A percentile compares a stretch with the other conserved stretches of the same genome.
phyloP scores from a whole-genome alignment of 306 rosid genomes.

The Prosopis cineraria region DNA sequence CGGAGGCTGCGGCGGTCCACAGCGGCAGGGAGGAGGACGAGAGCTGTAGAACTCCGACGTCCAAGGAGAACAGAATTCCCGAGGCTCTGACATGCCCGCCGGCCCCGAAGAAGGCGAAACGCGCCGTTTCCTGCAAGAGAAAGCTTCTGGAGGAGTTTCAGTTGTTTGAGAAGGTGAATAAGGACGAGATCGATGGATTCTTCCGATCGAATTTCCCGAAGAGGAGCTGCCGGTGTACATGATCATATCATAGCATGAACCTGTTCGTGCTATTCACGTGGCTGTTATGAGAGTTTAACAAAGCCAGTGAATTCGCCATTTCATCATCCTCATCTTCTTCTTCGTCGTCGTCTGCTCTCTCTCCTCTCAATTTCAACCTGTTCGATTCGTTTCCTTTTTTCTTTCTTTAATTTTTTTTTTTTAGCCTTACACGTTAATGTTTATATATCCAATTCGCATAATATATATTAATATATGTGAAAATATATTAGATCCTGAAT shows the following conservation, averaged over 20 bases:
- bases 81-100: conserved; percentile 24
- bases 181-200: conserved; percentile 32
- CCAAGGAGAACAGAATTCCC: conserved; percentile 30
- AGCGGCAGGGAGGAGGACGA: not conserved
- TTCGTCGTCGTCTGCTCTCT: not conserved
- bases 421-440: not conserved
- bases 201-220: conserved; percentile 21
- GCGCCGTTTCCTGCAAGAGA: conserved; percentile 9
- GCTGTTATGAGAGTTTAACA: not conserved
- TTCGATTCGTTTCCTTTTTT: not conserved
- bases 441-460: not conserved
- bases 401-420: not conserved
- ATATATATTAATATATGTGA: conserved; percentile 2
- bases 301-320: not conserved
- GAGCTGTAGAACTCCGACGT: conserved; percentile 22
- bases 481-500: conserved; percentile 11
- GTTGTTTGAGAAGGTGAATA: conserved; percentile 19
- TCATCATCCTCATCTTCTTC: not conserved
- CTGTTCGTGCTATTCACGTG: not conserved
- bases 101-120: conserved; percentile 26
- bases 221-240: conserved; percentile 31
- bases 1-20: not conserved
- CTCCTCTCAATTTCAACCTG: not conserved
- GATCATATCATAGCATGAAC: not conserved
- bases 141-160: conserved; percentile 26